A percentile compares a stretch with the other conserved stretches of the same genome.
phyloP scores from a whole-genome alignment of 768 basidiomycete species.

The Tulasnella sp. region DNA sequence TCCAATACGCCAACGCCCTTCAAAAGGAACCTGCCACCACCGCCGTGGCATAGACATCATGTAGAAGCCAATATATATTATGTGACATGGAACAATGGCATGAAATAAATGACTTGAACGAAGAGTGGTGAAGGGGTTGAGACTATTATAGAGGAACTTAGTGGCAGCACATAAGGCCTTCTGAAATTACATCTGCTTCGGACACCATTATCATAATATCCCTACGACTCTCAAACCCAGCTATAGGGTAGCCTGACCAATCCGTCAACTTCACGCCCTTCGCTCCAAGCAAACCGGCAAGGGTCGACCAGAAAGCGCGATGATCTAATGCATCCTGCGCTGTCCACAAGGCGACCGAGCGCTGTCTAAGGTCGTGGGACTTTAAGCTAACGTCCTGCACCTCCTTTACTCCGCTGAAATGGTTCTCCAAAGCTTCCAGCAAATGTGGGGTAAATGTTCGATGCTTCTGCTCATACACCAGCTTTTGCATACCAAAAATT shows the following conservation, averaged over 20 bases:
- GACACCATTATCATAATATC: not conserved
- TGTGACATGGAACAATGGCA: not conserved
- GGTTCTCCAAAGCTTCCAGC: not conserved
- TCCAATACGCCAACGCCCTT: conserved; percentile 68
- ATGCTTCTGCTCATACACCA: conserved; percentile 14
- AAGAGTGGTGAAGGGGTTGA: not conserved
- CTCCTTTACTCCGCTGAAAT: conserved; percentile 1
- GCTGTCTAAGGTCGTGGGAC: conserved; percentile 5
- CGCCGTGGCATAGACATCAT: not conserved
- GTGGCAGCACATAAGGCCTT: conserved; percentile 9
- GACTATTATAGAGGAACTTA: not conserved
- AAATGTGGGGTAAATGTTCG: not conserved
- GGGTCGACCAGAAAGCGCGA: not conserved
- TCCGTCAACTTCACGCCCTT: not conserved
- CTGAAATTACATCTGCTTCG: conserved; percentile 4
- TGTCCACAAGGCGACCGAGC: conserved; percentile 1
- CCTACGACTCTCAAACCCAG: not conserved
- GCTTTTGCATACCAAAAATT: conserved; percentile 2
- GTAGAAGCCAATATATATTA: not conserved
- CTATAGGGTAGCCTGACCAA: not conserved
- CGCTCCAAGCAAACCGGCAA: not conserved
- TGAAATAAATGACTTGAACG: not conserved
- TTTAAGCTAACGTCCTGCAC: conserved; percentile 8
- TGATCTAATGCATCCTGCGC: conserved; percentile 7
- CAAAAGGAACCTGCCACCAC: not conserved